phyloP scores from a whole-genome alignment of 257 asterid species.

The Penstemon eatonii region DNA sequence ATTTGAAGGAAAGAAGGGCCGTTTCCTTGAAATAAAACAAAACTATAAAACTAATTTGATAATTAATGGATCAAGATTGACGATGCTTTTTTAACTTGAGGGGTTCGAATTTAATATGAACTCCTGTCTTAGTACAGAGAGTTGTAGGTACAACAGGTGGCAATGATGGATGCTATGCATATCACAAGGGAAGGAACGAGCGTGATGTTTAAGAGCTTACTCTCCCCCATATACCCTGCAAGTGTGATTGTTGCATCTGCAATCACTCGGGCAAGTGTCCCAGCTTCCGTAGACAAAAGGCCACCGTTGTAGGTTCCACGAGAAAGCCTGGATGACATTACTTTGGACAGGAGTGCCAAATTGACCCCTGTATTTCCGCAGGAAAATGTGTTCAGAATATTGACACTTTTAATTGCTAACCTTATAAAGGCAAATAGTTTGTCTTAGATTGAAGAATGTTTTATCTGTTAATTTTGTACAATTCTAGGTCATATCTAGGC shows the following conservation, averaged over 20 bases:
- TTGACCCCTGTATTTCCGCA: constrained; percentile 59
- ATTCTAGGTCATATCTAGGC: no score
- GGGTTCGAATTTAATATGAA: constrained; percentile 7
- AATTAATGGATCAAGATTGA: constrained; percentile 31
- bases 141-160: constrained; percentile 85
- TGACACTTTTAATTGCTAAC: background rate
- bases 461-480: no score
- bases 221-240: constrained; percentile 76
- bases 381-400: constrained; percentile 2
- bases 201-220: constrained; percentile 66
- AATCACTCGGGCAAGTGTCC: constrained; percentile 83
- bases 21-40: no score
- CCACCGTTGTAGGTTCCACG: constrained; percentile 95
- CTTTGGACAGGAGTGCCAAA: constrained; percentile 83
- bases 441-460: no score
- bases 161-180: constrained; percentile 71
- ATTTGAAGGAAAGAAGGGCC: no score
- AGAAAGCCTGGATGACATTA: constrained; percentile 94
- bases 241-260: constrained; percentile 90
- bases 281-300: constrained; percentile 88
- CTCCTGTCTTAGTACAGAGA: constrained; percentile 52
- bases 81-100: background rate
- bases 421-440: background rate
- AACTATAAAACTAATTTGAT: background rate
- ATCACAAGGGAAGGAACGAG: constrained; percentile 78